A percentile compares a stretch with the other conserved stretches of the same genome.
phyloP scores from a whole-genome alignment of 345 rosid genomes.

The Citrus trifoliata region DNA sequence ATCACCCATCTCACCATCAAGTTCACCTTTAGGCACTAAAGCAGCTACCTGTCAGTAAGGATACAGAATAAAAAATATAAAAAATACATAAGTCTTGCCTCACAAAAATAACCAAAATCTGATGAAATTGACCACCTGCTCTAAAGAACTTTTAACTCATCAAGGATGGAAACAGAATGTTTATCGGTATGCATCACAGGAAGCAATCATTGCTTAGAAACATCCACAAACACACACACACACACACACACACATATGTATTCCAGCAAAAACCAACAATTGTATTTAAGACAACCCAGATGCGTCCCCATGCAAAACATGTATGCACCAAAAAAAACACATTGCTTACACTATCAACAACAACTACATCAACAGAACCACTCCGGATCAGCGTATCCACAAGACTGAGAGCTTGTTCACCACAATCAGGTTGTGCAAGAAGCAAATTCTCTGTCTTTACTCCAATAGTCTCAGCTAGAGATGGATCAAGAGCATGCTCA shows the following conservation, averaged over 20 bases:
- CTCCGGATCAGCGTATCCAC: slow-evolving; percentile 89
- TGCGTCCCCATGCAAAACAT: background rate
- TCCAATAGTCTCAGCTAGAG: slow-evolving; percentile 79
- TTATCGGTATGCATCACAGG: background rate
- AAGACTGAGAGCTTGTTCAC: slow-evolving; percentile 96
- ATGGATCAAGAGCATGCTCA: slow-evolving; percentile 97
- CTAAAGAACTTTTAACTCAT: background rate
- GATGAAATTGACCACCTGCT: background rate
- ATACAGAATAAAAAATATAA: background rate
- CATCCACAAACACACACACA: background rate
- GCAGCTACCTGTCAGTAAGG: slow-evolving; percentile 78
- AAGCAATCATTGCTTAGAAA: background rate
- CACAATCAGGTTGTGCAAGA: slow-evolving; percentile 96
- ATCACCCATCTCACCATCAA: slow-evolving; percentile 99
- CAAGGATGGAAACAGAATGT: background rate
- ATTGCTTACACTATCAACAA: slow-evolving; percentile 94
- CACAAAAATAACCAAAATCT: background rate
- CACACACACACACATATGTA: too few species aligned
- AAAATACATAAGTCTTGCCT: background rate
- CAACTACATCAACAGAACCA: slow-evolving; percentile 94
- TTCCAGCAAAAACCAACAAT: background rate
- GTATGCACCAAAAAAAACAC: slow-evolving; percentile 9
- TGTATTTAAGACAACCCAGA: background rate
- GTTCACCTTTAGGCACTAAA: slow-evolving; percentile 98
- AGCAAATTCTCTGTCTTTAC: slow-evolving; percentile 91